These are phyloP conservation scores for Huntiella bhutanensis DNA, from an alignment of 2,329 filamentous ascomycete genomes.

Conservation along the genomic window DNA sequence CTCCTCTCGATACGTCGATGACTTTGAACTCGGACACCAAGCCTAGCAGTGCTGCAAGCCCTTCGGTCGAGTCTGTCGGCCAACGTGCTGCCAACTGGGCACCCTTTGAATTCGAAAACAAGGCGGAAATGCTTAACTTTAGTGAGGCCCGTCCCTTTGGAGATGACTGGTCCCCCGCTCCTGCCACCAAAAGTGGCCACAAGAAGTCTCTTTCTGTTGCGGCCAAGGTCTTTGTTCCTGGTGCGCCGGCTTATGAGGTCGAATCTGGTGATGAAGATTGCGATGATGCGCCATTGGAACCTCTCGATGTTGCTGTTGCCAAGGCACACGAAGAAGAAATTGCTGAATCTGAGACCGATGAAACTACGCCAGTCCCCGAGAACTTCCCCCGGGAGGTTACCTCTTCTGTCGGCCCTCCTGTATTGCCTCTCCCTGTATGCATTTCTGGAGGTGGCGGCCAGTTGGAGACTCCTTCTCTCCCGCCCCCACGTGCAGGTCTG, in stretches of 20 bases:
- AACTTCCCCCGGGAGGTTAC: slow-evolving; percentile 9
- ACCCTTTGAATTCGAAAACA: slow-evolving; percentile 41
- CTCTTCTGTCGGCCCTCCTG: slow-evolving; percentile 9
- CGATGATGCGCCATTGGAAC: slow-evolving; percentile 11
- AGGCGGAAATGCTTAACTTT: slow-evolving; percentile 29
- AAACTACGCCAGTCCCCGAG: slow-evolving; percentile 12
- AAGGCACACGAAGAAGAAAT: not conserved
- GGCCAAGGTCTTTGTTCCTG: slow-evolving; percentile 47
- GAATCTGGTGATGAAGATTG: slow-evolving; percentile 13
- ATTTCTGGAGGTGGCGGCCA: slow-evolving; percentile 5
- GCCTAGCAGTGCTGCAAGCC: slow-evolving; percentile 29
- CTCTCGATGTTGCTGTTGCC: not conserved
- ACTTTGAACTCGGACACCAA: slow-evolving; percentile 33
- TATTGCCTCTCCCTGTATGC: slow-evolving; percentile 13
- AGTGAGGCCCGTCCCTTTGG: slow-evolving; percentile 32
- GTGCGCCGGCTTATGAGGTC: slow-evolving; percentile 18
- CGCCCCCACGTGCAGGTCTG: slow-evolving; percentile 14
- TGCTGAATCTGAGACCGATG: slow-evolving; percentile 1
- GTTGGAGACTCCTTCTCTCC: slow-evolving; percentile 14
- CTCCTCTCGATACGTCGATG: slow-evolving; percentile 29
- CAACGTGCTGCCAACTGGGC: slow-evolving; percentile 33
- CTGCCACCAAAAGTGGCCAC: slow-evolving; percentile 13
- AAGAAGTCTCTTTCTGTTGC: slow-evolving; percentile 48
- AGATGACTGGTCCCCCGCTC: slow-evolving; percentile 27
- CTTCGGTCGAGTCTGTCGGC: slow-evolving; percentile 32